Evolutionary conservation across 768 basidiomycete species (phyloP).

Genomic region (Tricholoma matsutake): DNA sequence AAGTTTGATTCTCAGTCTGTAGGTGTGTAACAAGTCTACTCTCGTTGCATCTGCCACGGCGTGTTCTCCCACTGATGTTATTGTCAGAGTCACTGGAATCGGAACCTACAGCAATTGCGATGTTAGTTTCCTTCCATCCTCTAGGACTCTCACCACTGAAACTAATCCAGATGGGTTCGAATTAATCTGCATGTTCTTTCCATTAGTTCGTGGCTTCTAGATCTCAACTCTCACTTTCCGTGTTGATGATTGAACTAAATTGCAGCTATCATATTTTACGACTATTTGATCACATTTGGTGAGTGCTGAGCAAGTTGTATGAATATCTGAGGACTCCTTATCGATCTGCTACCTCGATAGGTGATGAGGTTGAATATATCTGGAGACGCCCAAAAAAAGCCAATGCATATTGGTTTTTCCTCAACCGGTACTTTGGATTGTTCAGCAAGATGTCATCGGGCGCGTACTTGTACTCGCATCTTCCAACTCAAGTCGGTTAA

Average conservation of each 20-base stretch:
- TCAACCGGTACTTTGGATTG: slow-evolving; percentile 46
- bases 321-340: neutral
- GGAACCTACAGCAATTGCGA: neutral
- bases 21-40: no score
- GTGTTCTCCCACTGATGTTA: neutral
- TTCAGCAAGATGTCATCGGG: slow-evolving; percentile 29
- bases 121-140: neutral
- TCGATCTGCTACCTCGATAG: slow-evolving; percentile 11
- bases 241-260: neutral
- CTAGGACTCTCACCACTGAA: neutral
- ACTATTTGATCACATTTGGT: slow-evolving; percentile 3
- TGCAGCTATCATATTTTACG: neutral
- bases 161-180: neutral
- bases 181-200: neutral
- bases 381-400: slow-evolving; percentile 37
- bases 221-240: neutral
- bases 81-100: neutral
- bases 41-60: neutral
- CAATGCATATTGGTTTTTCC: slow-evolving; percentile 39
- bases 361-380: slow-evolving; percentile 35
- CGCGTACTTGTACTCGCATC: neutral
- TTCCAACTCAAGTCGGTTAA: neutral
- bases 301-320: neutral
- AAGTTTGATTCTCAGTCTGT: no score
- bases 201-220: neutral